Evolutionary conservation across 2,329 filamentous ascomycete species (phyloP).

Genomic region (Claviceps purpurea): DNA sequence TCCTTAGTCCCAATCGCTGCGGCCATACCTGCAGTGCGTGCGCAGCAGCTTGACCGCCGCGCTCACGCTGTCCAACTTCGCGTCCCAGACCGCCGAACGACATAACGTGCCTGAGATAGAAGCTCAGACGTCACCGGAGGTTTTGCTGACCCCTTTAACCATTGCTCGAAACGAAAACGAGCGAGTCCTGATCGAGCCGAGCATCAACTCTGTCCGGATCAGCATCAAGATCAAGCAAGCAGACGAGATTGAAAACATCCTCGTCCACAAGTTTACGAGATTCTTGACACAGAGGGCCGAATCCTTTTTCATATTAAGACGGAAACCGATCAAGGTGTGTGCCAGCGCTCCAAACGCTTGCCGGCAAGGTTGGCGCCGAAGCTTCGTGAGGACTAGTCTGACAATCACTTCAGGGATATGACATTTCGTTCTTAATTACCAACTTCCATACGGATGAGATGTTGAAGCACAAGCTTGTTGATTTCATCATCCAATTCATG

Average conservation of each 20-base stretch:
- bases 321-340: constrained; percentile 83
- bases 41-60: constrained; percentile 88
- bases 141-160: constrained; percentile 79
- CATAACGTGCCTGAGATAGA: constrained; percentile 98
- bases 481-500: constrained; percentile 99
- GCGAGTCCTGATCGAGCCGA: constrained; percentile 88
- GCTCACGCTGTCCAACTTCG: constrained; percentile 83
- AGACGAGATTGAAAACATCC: constrained; percentile 94
- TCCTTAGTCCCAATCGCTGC: constrained; percentile 78
- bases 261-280: constrained; percentile 96
- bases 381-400: background rate
- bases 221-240: constrained; percentile 99
- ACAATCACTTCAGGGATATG: constrained; percentile 58
- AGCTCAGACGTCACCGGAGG: constrained; percentile 81
- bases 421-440: constrained; percentile 96
- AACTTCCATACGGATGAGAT: constrained; percentile 98
- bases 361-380: background rate
- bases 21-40: constrained; percentile 92
- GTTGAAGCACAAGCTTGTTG: constrained; percentile 97
- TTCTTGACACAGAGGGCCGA: constrained; percentile 95
- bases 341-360: background rate
- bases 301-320: constrained; percentile 88
- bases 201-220: constrained; percentile 90
- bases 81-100: constrained; percentile 87
- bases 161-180: constrained; percentile 95